Evolutionary conservation across 345 rosid species (phyloP), one percentile per base, ranked within the genome.

Genomic region (Clarkia xantiana): DNA sequence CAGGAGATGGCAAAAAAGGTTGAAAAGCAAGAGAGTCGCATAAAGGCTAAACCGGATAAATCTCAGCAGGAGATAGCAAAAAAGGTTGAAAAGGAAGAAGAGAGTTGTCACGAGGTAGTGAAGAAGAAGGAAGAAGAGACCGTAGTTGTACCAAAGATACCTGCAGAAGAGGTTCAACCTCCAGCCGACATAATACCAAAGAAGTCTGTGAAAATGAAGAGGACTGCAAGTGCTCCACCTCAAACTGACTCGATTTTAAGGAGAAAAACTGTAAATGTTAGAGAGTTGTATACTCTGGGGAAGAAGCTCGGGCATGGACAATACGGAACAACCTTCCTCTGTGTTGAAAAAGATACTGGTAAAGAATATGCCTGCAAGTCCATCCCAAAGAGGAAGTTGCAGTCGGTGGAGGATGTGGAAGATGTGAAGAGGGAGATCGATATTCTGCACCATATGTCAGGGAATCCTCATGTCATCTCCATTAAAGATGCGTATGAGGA

Each of bases 361-460:
- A 71, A 65, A 58, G 80, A 89, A 68, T 76, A 68, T 54, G 95
- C 97, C 8, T 89, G 95, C 70, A 89, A 89, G 58, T 84, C 97
- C 0, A 89, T 89, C 18, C 81, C 89, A 0, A 85, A 89, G 67
- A 78, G 90, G 68, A 89, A 89, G 64, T 51, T 89, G 47, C 34
- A 68, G 55, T 69, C 75, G 1, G 51, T 14, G 17, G 97, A 82
- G 15, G 90, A 85, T 40, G 81, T 90, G 18, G 95, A 79, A 14
- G 97, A 85, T 60, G 94, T 85, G 36, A 77, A 87, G 61, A 74
- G 97, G 77, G 97, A 90, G 66, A 76, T 90, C 58, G 78, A 82
- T 71, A 90, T 90, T 68, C 79, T 90, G 94, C 85, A 89, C 60
- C 94, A 89, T 63, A 51, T 89, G 20, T 57, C 73, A 2, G 94